These are phyloP conservation scores for Eucalyptus marginata DNA, from an alignment of 345 rosid genomes.

Conservation along the genomic window DNA sequence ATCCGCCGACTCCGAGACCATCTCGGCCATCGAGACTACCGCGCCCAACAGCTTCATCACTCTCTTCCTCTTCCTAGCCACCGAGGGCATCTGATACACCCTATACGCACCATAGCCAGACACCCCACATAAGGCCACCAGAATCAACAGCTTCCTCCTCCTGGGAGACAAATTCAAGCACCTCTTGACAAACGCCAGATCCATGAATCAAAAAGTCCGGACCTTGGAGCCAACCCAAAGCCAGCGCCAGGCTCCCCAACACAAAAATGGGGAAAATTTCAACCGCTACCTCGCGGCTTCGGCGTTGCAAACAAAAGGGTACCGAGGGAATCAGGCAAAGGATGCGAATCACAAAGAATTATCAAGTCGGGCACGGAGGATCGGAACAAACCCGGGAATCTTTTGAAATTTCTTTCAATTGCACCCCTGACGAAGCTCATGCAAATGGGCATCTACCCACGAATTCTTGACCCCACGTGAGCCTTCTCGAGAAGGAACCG, in stretches of 20 bases:
- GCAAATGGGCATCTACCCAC: not conserved
- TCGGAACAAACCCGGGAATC: not conserved
- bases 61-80: slow-evolving; percentile 50
- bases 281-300: not conserved
- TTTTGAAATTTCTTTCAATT: not conserved
- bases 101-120: slow-evolving; percentile 78
- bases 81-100: slow-evolving; percentile 55
- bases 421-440: not conserved
- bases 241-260: not conserved
- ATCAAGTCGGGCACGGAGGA: not conserved
- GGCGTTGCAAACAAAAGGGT: not conserved
- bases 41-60: slow-evolving; percentile 46
- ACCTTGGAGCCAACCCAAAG: not conserved
- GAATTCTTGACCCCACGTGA: not conserved
- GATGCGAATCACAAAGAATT: not conserved
- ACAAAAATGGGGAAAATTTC: not conserved
- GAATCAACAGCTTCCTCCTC: slow-evolving; percentile 52
- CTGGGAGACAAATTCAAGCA: slow-evolving; percentile 28
- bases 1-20: slow-evolving; percentile 70
- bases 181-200: slow-evolving; percentile 28
- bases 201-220: slow-evolving; percentile 23
- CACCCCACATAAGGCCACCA: slow-evolving; percentile 41
- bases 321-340: not conserved
- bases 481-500: not conserved
- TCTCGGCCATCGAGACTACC: slow-evolving; percentile 46